Evolutionary conservation across 345 rosid genomes (phyloP).

Genomic region (Linum usitatissimum): DNA sequence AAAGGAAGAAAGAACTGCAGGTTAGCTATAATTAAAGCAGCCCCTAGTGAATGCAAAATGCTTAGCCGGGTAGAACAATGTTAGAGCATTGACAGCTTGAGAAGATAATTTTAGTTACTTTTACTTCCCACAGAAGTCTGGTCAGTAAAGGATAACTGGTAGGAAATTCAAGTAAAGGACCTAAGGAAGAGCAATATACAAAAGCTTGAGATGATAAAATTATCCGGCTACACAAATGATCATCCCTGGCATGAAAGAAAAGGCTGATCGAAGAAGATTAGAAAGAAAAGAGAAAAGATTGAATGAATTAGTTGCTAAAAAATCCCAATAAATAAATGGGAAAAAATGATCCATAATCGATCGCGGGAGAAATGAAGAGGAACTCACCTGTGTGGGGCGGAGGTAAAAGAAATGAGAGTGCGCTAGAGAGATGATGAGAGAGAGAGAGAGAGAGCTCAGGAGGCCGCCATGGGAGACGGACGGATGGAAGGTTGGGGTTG

Average conservation of each 20-base stretch:
- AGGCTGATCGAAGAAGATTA: not conserved
- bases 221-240: not conserved
- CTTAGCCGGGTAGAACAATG: not conserved
- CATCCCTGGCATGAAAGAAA: not conserved
- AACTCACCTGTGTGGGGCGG: not conserved
- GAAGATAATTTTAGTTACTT: not conserved
- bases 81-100: not conserved
- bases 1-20: not conserved
- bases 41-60: not conserved
- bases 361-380: not conserved
- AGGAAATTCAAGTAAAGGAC: not conserved
- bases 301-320: not conserved
- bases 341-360: not conserved
- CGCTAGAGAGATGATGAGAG: not conserved
- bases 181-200: not conserved
- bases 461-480: not conserved
- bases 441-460: not conserved
- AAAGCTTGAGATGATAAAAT: not conserved
- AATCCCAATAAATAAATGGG: not conserved
- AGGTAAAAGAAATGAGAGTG: not conserved
- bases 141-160: not conserved
- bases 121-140: not conserved
- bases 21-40: not conserved
- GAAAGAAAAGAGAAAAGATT: not conserved
- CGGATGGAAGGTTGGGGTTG: not conserved